These are phyloP conservation scores for Moricandia moricandioides DNA, from an alignment of 345 rosid genomes.

Conservation along the genomic window DNA sequence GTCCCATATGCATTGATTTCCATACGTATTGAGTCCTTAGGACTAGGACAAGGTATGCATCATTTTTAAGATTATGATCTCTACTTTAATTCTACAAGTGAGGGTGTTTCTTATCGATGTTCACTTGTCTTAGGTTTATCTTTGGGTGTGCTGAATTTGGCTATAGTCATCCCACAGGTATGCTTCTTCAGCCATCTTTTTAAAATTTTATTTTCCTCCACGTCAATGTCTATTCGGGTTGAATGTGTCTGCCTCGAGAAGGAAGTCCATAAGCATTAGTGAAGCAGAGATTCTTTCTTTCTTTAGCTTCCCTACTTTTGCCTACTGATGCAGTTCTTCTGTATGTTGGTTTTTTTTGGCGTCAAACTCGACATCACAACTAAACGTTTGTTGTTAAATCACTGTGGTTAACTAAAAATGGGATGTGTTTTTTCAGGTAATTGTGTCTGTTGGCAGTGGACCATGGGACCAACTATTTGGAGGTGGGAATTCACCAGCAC, in stretches of 20 bases:
- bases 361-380: neutral
- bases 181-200: neutral
- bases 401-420: neutral
- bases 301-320: neutral
- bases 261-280: conserved; percentile 8
- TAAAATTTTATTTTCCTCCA: neutral
- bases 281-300: neutral
- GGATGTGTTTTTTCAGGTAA: conserved; percentile 41
- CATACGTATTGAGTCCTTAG: conserved; percentile 75
- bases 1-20: conserved; percentile 94
- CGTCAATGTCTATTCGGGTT: neutral
- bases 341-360: neutral
- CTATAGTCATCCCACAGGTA: conserved; percentile 96
- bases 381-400: neutral
- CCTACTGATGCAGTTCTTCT: neutral
- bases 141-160: conserved; percentile 93
- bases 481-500: conserved; percentile 78
- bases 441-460: conserved; percentile 78
- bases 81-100: conserved; percentile 7
- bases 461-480: conserved; percentile 83
- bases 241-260: neutral
- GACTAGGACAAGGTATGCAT: conserved; percentile 89
- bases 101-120: conserved; percentile 23
- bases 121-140: conserved; percentile 68
- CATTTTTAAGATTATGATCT: conserved; percentile 11